Conservation (phyloP, 1,139 yeast species). For the Sporopachydermia cereana region DNA sequence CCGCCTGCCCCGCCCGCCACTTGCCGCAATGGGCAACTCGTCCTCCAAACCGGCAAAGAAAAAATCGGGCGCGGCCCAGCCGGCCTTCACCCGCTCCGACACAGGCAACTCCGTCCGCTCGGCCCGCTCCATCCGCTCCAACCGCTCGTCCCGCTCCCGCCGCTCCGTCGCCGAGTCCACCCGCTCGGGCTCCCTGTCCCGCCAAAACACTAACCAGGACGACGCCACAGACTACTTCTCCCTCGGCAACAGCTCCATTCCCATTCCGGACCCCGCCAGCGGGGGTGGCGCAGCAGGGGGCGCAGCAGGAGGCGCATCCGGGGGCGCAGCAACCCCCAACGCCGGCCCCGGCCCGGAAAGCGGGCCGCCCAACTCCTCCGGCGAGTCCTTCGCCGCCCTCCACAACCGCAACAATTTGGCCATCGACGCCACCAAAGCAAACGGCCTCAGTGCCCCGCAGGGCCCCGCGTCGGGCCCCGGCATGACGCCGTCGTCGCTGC, state of each 20-base stretch:
- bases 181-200: background rate
- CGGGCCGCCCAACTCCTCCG: background rate
- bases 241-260: background rate
- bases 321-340: background rate
- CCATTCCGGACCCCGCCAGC: background rate
- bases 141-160: background rate
- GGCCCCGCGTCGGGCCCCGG: background rate
- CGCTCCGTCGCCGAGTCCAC: background rate
- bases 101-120: background rate
- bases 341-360: background rate
- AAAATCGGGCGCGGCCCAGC: background rate
- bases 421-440: background rate
- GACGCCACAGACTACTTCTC: background rate
- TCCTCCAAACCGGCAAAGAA: slow-evolving; percentile 4
- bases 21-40: slow-evolving; percentile 3
- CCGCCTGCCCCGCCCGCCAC: too few species aligned
- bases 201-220: background rate
- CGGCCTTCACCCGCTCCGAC: slow-evolving; percentile 1
- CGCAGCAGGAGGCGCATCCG: background rate
- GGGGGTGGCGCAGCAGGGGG: too few species aligned
- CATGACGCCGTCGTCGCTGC: slow-evolving; percentile 12
- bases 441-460: background rate
- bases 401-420: slow-evolving; percentile 4
- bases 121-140: background rate
- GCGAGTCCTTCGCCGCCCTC: background rate